These are phyloP conservation scores for Sugiyamaella sp. DNA, from an alignment of 1,139 yeast genomes.

Conservation along the genomic window DNA sequence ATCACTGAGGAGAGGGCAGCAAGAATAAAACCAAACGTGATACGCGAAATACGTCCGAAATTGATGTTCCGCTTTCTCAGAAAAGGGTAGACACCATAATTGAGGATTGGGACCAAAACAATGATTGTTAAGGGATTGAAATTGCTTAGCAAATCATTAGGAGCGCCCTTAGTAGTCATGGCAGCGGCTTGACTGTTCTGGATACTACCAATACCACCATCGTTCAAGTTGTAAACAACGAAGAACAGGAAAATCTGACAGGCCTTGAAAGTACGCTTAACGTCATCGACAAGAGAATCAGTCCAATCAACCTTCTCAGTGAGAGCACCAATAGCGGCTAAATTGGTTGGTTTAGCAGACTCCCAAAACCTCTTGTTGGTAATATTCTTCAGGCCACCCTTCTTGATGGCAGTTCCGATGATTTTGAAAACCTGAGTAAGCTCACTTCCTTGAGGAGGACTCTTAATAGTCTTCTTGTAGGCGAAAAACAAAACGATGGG, in stretches of 20 bases:
- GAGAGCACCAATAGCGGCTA: slow-evolving; percentile 41
- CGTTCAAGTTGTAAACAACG: slow-evolving; percentile 63
- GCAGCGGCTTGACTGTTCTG: slow-evolving; percentile 69
- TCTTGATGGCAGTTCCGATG: slow-evolving; percentile 46
- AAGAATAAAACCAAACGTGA: slow-evolving; percentile 66
- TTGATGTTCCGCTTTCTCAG: slow-evolving; percentile 58
- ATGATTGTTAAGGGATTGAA: slow-evolving; percentile 71
- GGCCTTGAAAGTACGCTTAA: slow-evolving; percentile 59
- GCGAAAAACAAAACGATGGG: slow-evolving; percentile 51
- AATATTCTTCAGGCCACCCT: slow-evolving; percentile 46
- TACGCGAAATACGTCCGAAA: slow-evolving; percentile 64
- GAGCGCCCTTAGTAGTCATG: slow-evolving; percentile 67
- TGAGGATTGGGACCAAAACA: slow-evolving; percentile 64
- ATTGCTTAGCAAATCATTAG: slow-evolving; percentile 69
- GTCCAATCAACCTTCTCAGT: slow-evolving; percentile 43
- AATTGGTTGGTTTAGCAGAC: slow-evolving; percentile 55
- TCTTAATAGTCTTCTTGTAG: slow-evolving; percentile 46
- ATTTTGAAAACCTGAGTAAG: slow-evolving; percentile 51
- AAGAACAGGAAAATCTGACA: slow-evolving; percentile 66
- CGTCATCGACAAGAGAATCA: slow-evolving; percentile 63
- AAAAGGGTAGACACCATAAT: slow-evolving; percentile 59
- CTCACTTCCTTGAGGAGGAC: slow-evolving; percentile 53
- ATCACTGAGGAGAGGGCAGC: slow-evolving; percentile 62
- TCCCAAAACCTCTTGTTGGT: slow-evolving; percentile 53
- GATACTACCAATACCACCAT: slow-evolving; percentile 65